Base-by-base conservation (phyloP, 805 yeast genomes). In the Pichia californica region DNA sequence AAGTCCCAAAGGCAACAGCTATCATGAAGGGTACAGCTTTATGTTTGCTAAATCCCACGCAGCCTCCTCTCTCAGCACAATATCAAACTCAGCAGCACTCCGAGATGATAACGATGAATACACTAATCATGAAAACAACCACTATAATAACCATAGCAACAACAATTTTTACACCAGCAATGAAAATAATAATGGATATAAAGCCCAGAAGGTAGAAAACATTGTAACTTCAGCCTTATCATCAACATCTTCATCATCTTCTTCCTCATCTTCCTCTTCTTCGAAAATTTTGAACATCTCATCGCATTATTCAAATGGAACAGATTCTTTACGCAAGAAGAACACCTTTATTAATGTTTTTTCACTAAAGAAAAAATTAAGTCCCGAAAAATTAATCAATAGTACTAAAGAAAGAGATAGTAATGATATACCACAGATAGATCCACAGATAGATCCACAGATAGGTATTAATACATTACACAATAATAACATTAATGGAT, bases 61-160 rank as follows among this genome's bases (percentile, higher is more conserved):
- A 7, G 40, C 34, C 1, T 37, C 37, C 5, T 34, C 37, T 6
- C 11, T 34, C 4, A 34, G 37, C 25, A 26, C 25, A 8, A 14
- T 21, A 5, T 34, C 28, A 34, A 34, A 15, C 14, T 18, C 34
- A 21, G 5, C 25, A 21, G 15, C 44, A 35, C 37, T 20, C 36
- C 45, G 37, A 42, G 28, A 32, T 19, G 41, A 42, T 36, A 36
- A 36, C 36, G 28, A 25, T 14, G n/a, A n/a, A n/a, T n/a, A n/a
- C n/a, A n/a, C n/a, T n/a, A n/a, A n/a, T n/a, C n/a, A n/a, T n/a
- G n/a, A n/a, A n/a, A n/a, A n/a, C n/a, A n/a, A n/a, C n/a, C n/a
- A n/a, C n/a, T n/a, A n/a, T n/a, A n/a, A n/a, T n/a, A n/a, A n/a
- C n/a, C n/a, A n/a, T n/a, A n/a, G n/a, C n/a, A n/a, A n/a, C n/a